Conservation (phyloP, 768 basidiomycete genomes). For the Cubamyces sp. region DNA sequence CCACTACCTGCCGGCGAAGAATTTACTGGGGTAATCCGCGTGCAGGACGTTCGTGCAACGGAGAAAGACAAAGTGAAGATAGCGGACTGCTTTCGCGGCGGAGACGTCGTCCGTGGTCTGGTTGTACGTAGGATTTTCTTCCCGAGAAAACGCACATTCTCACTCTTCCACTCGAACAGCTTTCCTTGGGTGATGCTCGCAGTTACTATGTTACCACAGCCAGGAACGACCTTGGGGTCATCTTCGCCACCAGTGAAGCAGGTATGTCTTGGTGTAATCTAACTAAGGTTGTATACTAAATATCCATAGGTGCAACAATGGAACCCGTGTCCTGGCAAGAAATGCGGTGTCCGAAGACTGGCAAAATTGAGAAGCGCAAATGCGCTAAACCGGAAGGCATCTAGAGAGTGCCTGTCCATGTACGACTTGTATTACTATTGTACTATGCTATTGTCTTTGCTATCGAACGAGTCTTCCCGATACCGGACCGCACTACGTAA, state of each 20-base stretch:
- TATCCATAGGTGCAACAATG: constrained; percentile 70
- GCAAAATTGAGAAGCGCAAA: constrained; percentile 78
- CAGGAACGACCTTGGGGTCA: constrained; percentile 87
- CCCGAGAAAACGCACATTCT: neutral
- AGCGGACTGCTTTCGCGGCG: constrained; percentile 88
- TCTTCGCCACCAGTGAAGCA: constrained; percentile 88
- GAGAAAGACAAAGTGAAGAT: constrained; percentile 91
- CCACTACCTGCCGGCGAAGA: constrained; percentile 85
- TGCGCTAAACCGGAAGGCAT: constrained; percentile 82
- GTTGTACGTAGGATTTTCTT: constrained; percentile 59
- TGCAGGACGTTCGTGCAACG: constrained; percentile 87
- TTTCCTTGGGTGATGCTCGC: constrained; percentile 88
- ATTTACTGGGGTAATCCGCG: constrained; percentile 85
- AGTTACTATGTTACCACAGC: constrained; percentile 94
- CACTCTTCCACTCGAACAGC: constrained; percentile 46
- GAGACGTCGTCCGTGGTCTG: constrained; percentile 85
- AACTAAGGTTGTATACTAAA: neutral
- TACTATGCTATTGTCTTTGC: neutral
- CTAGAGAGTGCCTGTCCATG: constrained; percentile 32
- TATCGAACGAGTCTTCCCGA: neutral
- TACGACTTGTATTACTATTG: neutral
- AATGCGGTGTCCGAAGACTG: constrained; percentile 87
- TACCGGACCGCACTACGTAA: too few species aligned
- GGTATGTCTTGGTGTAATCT: constrained; percentile 48
- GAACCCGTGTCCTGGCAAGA: constrained; percentile 89